These are phyloP conservation scores for Rubus idaeus DNA, from an alignment of 306 rosid genomes.

Conservation along the genomic window DNA sequence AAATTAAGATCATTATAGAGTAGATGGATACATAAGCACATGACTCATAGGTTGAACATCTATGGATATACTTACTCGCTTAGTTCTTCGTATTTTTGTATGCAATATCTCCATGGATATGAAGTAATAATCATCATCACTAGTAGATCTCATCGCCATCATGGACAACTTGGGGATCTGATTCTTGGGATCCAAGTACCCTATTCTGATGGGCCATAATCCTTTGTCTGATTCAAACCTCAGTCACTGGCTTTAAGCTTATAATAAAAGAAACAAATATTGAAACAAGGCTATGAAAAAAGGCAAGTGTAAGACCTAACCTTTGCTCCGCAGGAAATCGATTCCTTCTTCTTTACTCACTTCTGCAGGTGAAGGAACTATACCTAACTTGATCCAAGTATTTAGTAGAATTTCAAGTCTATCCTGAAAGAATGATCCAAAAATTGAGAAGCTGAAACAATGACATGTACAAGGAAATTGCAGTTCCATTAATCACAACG, in stretches of 20 bases:
- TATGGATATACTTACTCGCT: conserved; percentile 41
- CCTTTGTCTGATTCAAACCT: conserved; percentile 49
- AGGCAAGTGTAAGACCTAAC: conserved; percentile 36
- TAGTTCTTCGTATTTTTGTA: conserved; percentile 41
- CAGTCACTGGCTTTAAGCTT: conserved; percentile 24
- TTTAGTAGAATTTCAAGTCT: conserved; percentile 81
- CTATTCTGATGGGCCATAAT: conserved; percentile 77
- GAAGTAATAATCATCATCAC: conserved; percentile 57
- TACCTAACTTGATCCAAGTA: conserved; percentile 73
- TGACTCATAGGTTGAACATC: neutral
- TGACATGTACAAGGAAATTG: neutral
- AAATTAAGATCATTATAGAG: conserved; percentile 9
- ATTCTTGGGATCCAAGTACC: conserved; percentile 59
- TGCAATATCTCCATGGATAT: conserved; percentile 51
- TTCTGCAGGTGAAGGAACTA: conserved; percentile 81
- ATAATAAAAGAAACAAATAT: no score
- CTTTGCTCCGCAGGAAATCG: conserved; percentile 55
- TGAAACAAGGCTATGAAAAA: conserved; percentile 11
- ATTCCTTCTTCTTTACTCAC: conserved; percentile 81
- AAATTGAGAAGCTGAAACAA: neutral
- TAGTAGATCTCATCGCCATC: conserved; percentile 54
- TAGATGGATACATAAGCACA: neutral
- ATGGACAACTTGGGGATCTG: conserved; percentile 65
- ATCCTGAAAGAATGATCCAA: conserved; percentile 52
- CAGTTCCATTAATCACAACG: neutral